Evolutionary conservation across 495 filamentous ascomycete species (phyloP).

Genomic region (Aeminium ludgeri): DNA sequence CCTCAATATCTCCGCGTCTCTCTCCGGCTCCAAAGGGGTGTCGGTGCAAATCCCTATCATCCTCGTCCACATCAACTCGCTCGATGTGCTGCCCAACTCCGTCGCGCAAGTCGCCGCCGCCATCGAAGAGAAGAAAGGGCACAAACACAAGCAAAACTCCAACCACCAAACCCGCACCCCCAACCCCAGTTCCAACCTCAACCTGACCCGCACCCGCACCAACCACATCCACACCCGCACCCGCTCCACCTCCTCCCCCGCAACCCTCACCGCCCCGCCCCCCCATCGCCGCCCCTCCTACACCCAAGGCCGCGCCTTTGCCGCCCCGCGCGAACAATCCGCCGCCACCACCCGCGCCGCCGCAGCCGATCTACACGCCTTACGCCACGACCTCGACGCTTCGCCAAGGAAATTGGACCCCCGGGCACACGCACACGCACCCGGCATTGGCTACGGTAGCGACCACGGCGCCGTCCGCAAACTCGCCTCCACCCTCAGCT

Average conservation of each 20-base stretch:
- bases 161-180: too few relatives aligned
- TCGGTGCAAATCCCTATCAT: conserved; percentile 38
- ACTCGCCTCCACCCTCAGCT: background rate
- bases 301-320: conserved; percentile 27
- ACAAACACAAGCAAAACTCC: too few relatives aligned
- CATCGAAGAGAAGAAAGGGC: conserved; percentile 33
- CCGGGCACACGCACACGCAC: conserved; percentile 7
- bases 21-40: conserved; percentile 31
- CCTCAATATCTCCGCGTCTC: conserved; percentile 31
- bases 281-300: conserved; percentile 19
- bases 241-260: conserved; percentile 12
- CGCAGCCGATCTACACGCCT: conserved; percentile 18
- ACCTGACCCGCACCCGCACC: background rate
- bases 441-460: conserved; percentile 3
- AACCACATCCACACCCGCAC: background rate
- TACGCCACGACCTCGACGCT: conserved; percentile 20
- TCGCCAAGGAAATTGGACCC: conserved; percentile 20
- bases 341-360: conserved; percentile 22
- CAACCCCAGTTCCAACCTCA: too few relatives aligned
- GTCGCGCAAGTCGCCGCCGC: conserved; percentile 37
- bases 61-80: conserved; percentile 42
- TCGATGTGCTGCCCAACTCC: conserved; percentile 44
- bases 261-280: conserved; percentile 1
- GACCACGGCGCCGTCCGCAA: conserved; percentile 8
- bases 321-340: conserved; percentile 24